These are phyloP conservation scores for Thalassiosira profunda DNA, from an alignment of 108 stramenopile species.

Conservation along the genomic window DNA sequence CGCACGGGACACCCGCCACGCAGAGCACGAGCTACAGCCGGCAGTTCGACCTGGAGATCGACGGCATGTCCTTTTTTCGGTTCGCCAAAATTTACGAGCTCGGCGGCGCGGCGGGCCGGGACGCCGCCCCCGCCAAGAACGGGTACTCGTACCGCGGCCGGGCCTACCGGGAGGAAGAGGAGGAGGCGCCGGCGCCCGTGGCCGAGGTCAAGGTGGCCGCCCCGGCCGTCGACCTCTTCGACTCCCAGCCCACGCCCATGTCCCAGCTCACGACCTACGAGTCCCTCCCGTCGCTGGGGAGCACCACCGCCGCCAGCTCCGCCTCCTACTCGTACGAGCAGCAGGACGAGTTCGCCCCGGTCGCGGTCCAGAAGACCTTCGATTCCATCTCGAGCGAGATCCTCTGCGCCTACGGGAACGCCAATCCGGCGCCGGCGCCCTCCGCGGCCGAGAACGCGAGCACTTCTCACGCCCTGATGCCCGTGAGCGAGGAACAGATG, in stretches of 20 bases:
- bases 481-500: slow-evolving; percentile 24
- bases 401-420: slow-evolving; percentile 19
- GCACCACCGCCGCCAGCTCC: neutral
- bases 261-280: neutral
- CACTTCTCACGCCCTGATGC: slow-evolving; percentile 19
- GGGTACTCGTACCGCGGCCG: slow-evolving; percentile 6
- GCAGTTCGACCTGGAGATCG: slow-evolving; percentile 81
- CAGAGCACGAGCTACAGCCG: slow-evolving; percentile 10
- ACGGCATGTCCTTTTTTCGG: slow-evolving; percentile 78
- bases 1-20: slow-evolving; percentile 56
- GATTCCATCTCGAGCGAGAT: slow-evolving; percentile 27
- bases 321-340: slow-evolving; percentile 20
- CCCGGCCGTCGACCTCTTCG: neutral
- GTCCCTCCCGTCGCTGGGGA: neutral
- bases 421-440: neutral
- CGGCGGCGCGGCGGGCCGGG: slow-evolving; percentile 27
- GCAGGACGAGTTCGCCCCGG: slow-evolving; percentile 35
- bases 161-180: slow-evolving; percentile 2
- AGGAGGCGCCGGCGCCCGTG: neutral
- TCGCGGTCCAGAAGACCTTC: slow-evolving; percentile 15
- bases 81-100: slow-evolving; percentile 86
- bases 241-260: neutral
- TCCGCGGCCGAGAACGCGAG: neutral
- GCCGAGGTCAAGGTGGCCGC: neutral
- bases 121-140: neutral